Evolutionary conservation across 495 filamentous ascomycete genomes (phyloP), one percentile per base, ranked within the genome.

Genomic region (Trichoderma asperelloides): DNA sequence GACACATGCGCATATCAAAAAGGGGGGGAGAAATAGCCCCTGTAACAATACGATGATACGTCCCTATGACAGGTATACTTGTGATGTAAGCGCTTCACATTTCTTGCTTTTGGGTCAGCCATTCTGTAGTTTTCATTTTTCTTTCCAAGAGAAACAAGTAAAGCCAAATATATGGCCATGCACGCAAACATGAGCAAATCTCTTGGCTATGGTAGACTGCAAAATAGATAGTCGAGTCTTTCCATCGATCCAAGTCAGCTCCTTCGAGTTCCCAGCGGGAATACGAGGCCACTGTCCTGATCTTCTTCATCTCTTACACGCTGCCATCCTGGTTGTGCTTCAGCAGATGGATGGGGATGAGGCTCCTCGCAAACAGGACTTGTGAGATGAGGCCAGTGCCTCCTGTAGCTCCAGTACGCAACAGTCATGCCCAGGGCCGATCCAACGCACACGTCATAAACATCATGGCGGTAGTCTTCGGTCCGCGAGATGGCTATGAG

Each of bases 381-480:
- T 64, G 77, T 73, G 51, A 87, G 70, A 39, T 78, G 68, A 11
- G 84, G 85, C 75, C 82, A 88, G 67, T 86, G 86, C 67, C 85
- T 82, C 68, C 91, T 78, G 71, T 97, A 98, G 28, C 88, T 92
- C 77, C 92, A 96, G 71, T 89, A 90, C 21, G 91, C 87, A 12
- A 97, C 79, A 8, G 79, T 73, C 69, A 88, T 82, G 1, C 95
- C 95, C 15, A 99, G 79, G 37, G 90, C 68, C 1, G 85, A 87
- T 0, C 95, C 95, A 18, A 80, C 79, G 28, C 86, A 89, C 23
- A 99, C 96, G 78, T 99, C 95, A 63, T 88, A 96, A 5, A 96
- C 90, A 74, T 98, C 96, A 70, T 99, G 95, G 30, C 95, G 79
- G 74, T 99, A 99, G 74, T 99, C 95, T 73, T 96, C 89, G 63